Evolutionary conservation across 2,329 filamentous ascomycete genomes (phyloP), one percentile per base, ranked within the genome.

Genomic region (Botrytis pseudocinerea): DNA sequence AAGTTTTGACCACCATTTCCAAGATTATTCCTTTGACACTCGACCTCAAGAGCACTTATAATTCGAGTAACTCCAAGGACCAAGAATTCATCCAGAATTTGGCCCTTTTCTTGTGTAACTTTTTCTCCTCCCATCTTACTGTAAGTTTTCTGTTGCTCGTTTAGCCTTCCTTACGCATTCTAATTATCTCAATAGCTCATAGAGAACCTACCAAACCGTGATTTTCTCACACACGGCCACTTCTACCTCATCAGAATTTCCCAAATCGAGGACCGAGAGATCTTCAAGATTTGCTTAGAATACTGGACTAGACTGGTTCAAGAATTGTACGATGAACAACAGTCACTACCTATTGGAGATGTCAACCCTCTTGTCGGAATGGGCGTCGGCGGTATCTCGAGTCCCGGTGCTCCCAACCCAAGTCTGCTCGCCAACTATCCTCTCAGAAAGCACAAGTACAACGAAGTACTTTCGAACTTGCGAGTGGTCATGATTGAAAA

Each of bases 281-380:
- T 99, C 76, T 99, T 99, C 89, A 99, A 99, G 87, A 99, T 99
- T 80, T 97, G 93, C 82, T 86, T 99, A 75, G 97, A 99, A 82
- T 99, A 99, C 85, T 99, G 96, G 96, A 96, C 97, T 54, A 98
- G 98, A 84, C 88, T 98, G 69, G 97, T 99, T 10, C 95, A 97
- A 80, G 96, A 98, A 83, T 88, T 99, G 35, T 99, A 98, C 82
- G 96, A 99, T 82, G 96, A 99, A 85, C 98, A 98, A 95, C 96
- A 99, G 83, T 90, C 94, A 76, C 90, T 98, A 4, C 97, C 96
- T 12, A 93, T 98, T 78, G 94, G 93, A 70, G 96, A 99, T 79
- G 87, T 96, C 79, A 98, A 97, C 82, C 94, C 96, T 18, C 87
- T 99, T 28, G 88, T 97, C 79, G 92, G 90, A 79, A 92, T 97